phyloP scores from a whole-genome alignment of 176 grass and related monocot species.

The Zizania latifolia region DNA sequence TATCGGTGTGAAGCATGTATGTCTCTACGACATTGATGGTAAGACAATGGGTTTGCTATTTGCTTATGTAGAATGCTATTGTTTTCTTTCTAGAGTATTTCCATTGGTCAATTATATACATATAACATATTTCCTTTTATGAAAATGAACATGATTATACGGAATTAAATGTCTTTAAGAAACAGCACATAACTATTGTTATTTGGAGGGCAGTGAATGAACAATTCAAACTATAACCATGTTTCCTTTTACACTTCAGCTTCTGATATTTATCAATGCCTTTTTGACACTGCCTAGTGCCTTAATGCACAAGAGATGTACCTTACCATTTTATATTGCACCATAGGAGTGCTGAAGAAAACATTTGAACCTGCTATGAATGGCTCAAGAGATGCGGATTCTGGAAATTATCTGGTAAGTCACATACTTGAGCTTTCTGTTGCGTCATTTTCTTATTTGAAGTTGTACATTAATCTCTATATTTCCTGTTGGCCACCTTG shows the following conservation, averaged over 20 bases:
- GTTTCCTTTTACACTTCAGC: background rate
- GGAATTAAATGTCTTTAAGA: conserved; percentile 3
- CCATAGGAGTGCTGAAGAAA: conserved; percentile 75
- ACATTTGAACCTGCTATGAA: conserved; percentile 39
- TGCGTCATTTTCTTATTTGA: background rate
- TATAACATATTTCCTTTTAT: background rate
- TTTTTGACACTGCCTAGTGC: background rate
- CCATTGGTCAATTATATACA: background rate
- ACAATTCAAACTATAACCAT: background rate
- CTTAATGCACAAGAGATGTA: background rate
- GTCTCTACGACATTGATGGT: conserved; percentile 82
- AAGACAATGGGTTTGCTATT: conserved; percentile 15
- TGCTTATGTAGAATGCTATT: conserved; percentile 9
- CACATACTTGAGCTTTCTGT: conserved; percentile 18
- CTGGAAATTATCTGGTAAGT: conserved; percentile 42
- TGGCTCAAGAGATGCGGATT: conserved; percentile 30
- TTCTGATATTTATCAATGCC: conserved; percentile 30
- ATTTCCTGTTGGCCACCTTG: conserved; percentile 14
- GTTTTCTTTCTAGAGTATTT: conserved; percentile 20
- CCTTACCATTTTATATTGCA: conserved; percentile 12
- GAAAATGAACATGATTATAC: background rate
- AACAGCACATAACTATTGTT: background rate
- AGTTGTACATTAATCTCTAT: background rate
- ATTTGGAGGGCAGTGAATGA: background rate
- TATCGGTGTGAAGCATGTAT: conserved; percentile 60